Percentiles rank a stretch among this genome's conserved stretches.
These are phyloP conservation scores for Zoysia japonica DNA, from an alignment of 176 grass and related monocot genomes.

Conservation along the genomic window DNA sequence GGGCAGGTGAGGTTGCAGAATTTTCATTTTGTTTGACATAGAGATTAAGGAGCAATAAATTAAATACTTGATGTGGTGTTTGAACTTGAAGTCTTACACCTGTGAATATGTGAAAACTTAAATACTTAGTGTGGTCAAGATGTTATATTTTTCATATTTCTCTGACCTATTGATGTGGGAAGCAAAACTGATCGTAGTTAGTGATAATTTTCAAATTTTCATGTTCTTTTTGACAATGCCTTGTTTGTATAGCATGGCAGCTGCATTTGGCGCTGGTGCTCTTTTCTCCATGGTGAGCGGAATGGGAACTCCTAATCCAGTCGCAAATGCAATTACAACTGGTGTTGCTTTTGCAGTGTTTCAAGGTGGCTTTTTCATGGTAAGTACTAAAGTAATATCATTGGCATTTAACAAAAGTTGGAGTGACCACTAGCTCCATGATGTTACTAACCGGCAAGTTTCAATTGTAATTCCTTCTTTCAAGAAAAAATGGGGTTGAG, in stretches of 20 bases:
- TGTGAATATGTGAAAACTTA: not conserved
- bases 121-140: not conserved
- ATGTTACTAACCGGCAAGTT: constrained; percentile 6
- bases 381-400: constrained; percentile 33
- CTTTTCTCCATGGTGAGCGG: constrained; percentile 91
- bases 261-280: constrained; percentile 92
- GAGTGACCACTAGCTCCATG: not conserved
- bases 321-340: constrained; percentile 52
- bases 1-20: constrained; percentile 52
- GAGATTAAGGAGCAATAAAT: no score
- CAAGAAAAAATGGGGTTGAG: not conserved
- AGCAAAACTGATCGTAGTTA: constrained; percentile 6
- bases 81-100: constrained; percentile 1
- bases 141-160: not conserved
- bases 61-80: no score
- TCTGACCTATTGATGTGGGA: not conserved
- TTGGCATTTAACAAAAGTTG: constrained; percentile 2
- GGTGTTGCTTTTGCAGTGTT: constrained; percentile 81
- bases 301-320: constrained; percentile 77
- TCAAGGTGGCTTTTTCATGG: constrained; percentile 91
- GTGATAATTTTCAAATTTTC: constrained; percentile 9
- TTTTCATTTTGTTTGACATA: not conserved
- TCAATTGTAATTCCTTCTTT: not conserved
- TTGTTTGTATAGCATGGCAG: constrained; percentile 68
- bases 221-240: constrained; percentile 18